Percentiles rank a stretch among this genome's conserved stretches.
phyloP scores from a whole-genome alignment of 176 grass and related monocot species.

The Pontederia crassipes region DNA sequence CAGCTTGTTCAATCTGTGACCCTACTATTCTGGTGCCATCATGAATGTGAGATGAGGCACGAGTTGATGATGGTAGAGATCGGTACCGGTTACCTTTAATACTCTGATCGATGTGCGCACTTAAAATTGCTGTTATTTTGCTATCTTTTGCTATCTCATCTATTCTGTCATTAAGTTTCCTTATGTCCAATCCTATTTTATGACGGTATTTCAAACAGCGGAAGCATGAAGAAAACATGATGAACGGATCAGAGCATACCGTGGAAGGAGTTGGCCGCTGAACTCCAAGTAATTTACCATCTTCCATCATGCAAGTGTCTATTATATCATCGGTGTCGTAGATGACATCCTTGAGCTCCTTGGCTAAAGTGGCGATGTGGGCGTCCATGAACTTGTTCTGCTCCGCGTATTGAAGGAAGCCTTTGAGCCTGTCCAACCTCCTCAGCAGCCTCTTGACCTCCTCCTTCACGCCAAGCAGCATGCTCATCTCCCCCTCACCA shows the following conservation, averaged over 20 bases:
- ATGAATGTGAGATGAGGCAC: no score
- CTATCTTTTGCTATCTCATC: neutral
- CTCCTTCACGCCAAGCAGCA: neutral
- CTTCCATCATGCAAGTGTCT: slow-evolving; percentile 20
- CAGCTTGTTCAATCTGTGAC: slow-evolving; percentile 4
- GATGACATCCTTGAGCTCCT: slow-evolving; percentile 37
- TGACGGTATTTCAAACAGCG: neutral
- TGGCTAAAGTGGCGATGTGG: neutral
- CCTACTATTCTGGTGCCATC: no score
- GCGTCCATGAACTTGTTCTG: neutral
- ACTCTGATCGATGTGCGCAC: no score
- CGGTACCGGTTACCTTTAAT: neutral
- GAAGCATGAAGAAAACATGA: neutral
- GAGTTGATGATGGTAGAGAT: neutral
- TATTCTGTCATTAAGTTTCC: slow-evolving; percentile 13
- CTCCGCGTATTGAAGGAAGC: slow-evolving; percentile 13
- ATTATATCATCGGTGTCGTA: slow-evolving; percentile 40
- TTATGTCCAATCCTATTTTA: slow-evolving; percentile 7
- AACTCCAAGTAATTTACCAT: neutral
- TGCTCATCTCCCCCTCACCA: slow-evolving; percentile 1
- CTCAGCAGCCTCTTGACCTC: slow-evolving; percentile 10
- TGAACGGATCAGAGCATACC: neutral
- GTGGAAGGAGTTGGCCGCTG: no score
- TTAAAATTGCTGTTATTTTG: neutral
- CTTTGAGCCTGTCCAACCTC: neutral